Evolutionary conservation across 2,329 filamentous ascomycete genomes (phyloP), one percentile per base, ranked within the genome.

Genomic region (Trichoderma atroviride): DNA sequence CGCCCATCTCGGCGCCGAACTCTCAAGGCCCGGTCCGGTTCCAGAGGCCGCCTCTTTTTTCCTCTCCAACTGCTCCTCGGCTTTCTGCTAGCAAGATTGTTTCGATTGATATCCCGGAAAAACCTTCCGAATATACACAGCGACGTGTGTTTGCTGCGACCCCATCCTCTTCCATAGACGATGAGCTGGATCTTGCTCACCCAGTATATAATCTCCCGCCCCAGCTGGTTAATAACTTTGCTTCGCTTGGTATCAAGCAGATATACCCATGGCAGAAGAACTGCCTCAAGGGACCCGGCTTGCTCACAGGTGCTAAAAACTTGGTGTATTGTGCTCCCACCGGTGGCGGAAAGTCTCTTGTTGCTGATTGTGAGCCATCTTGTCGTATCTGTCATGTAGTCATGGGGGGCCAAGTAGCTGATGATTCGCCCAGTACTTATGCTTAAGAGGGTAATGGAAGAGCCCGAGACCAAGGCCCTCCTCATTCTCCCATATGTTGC

Each of bases 261-360:
- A 94, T 94, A 70, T 94, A 94, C 74, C 89, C 90, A 2, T 94
- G 92, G 92, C 92, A 94, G 78, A 91, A 91, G 62, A 88, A 89
- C 69, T 94, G 92, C 74, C 83, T 94, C 9, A 82, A 91, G 65
- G 88, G 88, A 0, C 88, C 87, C 4, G 90, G 91, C 0, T 82
- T 93, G 22, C 81, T 94, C 14, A 78, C 81, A 6, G 91, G 91
- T 19, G 82, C 87, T 62, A 87, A 84, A 71, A 93, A 92, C 73
- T 82, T 94, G 11, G 89, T 94, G n/a, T 94, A 94, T 76, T 92
- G 89, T 55, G 92, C 92, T 9, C 92, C 92, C 0, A 94, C 92
- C 0, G 91, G 91, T 5, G 91, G 91, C 52, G 92, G 92, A 19
- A 93, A 94, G 79, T 93, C 90, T 9, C 83, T 94, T 14, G 90